Conservation (phyloP, 2,329 filamentous ascomycete species). For the Didymella pinodella region DNA sequence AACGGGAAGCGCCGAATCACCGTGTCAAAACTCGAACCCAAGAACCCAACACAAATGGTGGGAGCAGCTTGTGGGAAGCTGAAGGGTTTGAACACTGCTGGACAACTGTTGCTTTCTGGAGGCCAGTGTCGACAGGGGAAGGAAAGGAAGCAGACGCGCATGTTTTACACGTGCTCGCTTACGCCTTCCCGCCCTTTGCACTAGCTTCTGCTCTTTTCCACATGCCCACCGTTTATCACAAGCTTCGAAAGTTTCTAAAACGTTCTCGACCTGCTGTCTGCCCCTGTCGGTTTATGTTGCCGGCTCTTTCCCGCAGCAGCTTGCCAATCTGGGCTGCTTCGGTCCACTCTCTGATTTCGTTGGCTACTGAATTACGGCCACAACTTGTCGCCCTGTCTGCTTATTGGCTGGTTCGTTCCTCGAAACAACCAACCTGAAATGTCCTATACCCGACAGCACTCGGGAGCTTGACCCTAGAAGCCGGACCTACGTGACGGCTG, state of each 20-base stretch:
- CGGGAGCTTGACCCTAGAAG: conserved; percentile 1
- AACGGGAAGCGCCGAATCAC: conserved; percentile 18
- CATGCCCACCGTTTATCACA: conserved; percentile 1
- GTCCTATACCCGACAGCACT: background rate
- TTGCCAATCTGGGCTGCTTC: background rate
- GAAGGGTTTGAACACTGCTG: background rate
- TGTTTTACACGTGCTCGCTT: conserved; percentile 10
- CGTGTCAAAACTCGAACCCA: background rate
- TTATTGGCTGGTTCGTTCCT: conserved; percentile 15
- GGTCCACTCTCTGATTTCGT: background rate
- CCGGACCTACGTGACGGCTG: conserved; percentile 6
- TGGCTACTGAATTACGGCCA: background rate
- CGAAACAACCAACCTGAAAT: background rate
- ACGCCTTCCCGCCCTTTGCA: background rate
- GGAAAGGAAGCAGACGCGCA: background rate
- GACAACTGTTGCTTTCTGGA: background rate
- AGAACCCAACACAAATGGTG: background rate
- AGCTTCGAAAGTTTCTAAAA: conserved; percentile 1
- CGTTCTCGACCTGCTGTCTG: conserved; percentile 11
- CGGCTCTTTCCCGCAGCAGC: background rate
- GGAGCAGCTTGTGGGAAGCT: background rate
- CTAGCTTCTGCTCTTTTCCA: background rate
- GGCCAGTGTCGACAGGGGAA: background rate
- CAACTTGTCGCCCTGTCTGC: background rate
- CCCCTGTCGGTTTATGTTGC: background rate